A percentile compares a stretch with the other conserved stretches of the same genome.
These are phyloP conservation scores for Sporothrix curviconia DNA, from an alignment of 2,329 filamentous ascomycete genomes.

Conservation along the genomic window DNA sequence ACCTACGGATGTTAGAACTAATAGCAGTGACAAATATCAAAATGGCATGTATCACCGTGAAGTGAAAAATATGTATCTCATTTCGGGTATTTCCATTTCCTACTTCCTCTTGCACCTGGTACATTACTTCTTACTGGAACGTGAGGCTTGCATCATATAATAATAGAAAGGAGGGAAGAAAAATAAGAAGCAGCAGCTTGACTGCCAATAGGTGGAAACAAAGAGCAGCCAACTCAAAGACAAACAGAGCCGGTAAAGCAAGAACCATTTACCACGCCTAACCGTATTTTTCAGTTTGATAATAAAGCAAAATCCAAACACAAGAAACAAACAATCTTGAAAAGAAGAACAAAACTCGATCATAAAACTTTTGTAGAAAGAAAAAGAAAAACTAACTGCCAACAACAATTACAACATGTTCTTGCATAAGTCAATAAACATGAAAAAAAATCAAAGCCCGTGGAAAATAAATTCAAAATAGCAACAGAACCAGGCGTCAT, in stretches of 20 bases:
- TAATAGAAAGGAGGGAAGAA: neutral
- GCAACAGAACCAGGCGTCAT: neutral
- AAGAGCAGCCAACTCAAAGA: neutral
- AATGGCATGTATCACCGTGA: neutral
- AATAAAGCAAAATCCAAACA: neutral
- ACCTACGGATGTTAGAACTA: too few species aligned
- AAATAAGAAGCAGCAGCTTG: too few species aligned
- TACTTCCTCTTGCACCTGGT: too few species aligned
- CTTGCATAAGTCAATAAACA: too few species aligned
- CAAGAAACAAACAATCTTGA: neutral
- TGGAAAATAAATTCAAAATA: neutral
- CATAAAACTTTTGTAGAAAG: too few species aligned
- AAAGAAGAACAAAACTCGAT: too few species aligned
- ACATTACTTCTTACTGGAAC: too few species aligned
- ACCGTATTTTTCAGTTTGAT: too few species aligned
- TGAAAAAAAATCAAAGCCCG: neutral
- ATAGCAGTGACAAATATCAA: neutral
- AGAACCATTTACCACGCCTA: too few species aligned
- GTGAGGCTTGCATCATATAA: neutral
- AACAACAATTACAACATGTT: too few species aligned
- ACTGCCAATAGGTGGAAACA: neutral
- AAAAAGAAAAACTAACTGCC: too few species aligned
- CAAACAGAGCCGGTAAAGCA: neutral
- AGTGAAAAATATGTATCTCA: neutral
- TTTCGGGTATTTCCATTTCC: conserved; percentile 8